phyloP scores from a whole-genome alignment of 495 filamentous ascomycete genomes.

The Xylaria grammica region DNA sequence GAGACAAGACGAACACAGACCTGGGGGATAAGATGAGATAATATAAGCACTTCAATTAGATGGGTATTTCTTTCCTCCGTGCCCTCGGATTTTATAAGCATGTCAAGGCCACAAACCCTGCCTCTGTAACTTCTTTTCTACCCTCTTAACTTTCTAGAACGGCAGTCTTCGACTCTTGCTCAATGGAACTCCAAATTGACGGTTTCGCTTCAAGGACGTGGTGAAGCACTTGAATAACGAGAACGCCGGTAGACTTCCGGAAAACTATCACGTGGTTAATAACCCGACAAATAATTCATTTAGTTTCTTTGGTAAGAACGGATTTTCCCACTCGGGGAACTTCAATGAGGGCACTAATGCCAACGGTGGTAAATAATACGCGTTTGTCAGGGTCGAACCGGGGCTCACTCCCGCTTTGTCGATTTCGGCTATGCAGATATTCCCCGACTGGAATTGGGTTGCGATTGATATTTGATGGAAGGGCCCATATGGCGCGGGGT shows the following conservation, averaged over 20 bases:
- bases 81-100: background rate
- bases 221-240: no score
- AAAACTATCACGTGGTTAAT: no score
- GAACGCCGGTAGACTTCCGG: no score
- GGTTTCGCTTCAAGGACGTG: no score
- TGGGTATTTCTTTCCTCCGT: background rate
- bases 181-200: no score
- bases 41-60: background rate
- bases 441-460: background rate
- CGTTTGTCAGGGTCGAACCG: background rate
- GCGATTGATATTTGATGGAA: background rate
- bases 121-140: no score
- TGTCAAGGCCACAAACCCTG: no score
- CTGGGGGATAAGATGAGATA: conserved; percentile 2
- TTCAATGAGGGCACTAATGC: background rate
- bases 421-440: background rate
- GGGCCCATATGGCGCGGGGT: background rate
- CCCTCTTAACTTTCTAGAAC: no score
- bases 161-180: no score
- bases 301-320: no score
- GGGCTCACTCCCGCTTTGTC: background rate
- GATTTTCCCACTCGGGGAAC: no score
- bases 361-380: background rate
- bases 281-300: no score
- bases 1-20: conserved; percentile 16